A percentile compares a stretch with the other conserved stretches of the same genome.
Conservation (phyloP, 2,329 filamentous ascomycete genomes). For the Chrysoporthe deuterocubensis region DNA sequence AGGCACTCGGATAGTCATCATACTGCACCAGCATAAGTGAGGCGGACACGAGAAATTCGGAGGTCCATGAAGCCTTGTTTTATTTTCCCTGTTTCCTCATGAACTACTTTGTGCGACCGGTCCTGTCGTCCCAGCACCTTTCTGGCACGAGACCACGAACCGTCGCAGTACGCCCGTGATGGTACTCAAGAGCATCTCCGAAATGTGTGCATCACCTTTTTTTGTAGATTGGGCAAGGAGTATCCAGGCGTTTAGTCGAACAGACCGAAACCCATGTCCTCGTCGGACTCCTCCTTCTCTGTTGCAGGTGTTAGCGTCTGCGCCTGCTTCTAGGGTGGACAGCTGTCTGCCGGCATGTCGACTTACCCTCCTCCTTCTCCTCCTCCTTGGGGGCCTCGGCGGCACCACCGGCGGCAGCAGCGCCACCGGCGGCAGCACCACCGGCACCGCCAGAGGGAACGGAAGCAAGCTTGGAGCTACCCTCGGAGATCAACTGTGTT, state of each 20-base stretch:
- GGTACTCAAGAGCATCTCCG: slow-evolving; percentile 26
- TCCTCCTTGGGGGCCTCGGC: slow-evolving; percentile 67
- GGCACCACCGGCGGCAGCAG: slow-evolving; percentile 67
- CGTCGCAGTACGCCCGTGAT: slow-evolving; percentile 30
- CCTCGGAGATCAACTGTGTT: slow-evolving; percentile 83
- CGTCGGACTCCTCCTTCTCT: slow-evolving; percentile 73
- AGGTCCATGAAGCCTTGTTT: slow-evolving; percentile 20
- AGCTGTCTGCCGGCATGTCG: not conserved
- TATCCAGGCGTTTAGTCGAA: slow-evolving; percentile 65
- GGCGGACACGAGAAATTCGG: not conserved
- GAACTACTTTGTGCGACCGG: slow-evolving; percentile 23
- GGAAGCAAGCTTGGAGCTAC: slow-evolving; percentile 92
- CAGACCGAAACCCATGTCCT: slow-evolving; percentile 78
- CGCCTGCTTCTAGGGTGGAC: slow-evolving; percentile 18
- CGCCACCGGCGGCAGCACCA: slow-evolving; percentile 68
- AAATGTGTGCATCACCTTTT: slow-evolving; percentile 9
- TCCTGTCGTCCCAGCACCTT: slow-evolving; percentile 27
- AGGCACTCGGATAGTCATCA: not conserved
- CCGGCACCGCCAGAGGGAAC: slow-evolving; percentile 84
- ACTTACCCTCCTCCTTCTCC: slow-evolving; percentile 82
- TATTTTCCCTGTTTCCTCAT: slow-evolving; percentile 14
- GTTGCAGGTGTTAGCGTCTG: slow-evolving; percentile 36
- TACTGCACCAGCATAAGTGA: not conserved
- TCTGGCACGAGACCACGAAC: slow-evolving; percentile 40
- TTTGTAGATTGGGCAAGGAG: slow-evolving; percentile 5